Conservation (phyloP, 805 yeast species). For the Wickerhamomyces sydowiorum region DNA sequence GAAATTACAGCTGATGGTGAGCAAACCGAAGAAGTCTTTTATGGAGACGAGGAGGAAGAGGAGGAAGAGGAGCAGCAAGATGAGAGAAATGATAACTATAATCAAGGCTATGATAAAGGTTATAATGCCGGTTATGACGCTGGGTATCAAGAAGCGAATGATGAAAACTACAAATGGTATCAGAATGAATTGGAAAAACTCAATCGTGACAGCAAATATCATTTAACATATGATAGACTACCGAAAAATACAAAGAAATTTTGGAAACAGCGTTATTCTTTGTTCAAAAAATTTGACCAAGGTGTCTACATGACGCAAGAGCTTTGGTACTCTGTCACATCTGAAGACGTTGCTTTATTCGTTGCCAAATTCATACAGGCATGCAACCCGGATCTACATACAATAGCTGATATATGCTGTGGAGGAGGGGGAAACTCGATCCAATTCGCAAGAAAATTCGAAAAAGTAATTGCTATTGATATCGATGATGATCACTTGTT, state of each 20-base stretch:
- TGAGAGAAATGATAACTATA: neutral
- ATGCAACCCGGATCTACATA: conserved; percentile 42
- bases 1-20: neutral
- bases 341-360: conserved; percentile 64
- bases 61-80: neutral
- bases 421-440: conserved; percentile 89
- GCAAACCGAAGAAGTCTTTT: neutral
- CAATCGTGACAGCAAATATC: conserved; percentile 1
- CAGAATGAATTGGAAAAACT: neutral
- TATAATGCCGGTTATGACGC: neutral
- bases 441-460: conserved; percentile 61
- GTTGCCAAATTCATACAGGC: conserved; percentile 47
- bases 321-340: conserved; percentile 86
- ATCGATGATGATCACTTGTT: conserved; percentile 50
- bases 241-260: conserved; percentile 22
- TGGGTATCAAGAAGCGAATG: neutral
- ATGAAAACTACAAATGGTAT: neutral
- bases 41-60: neutral
- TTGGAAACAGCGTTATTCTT: conserved; percentile 54
- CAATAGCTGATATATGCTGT: conserved; percentile 64
- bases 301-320: conserved; percentile 67
- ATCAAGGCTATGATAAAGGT: neutral
- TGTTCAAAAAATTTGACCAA: conserved; percentile 61
- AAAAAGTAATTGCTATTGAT: conserved; percentile 58
- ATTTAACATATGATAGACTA: conserved; percentile 16